Evolutionary conservation across 202 grass and related monocot genomes (phyloP).

Genomic region (Setaria viridis): DNA sequence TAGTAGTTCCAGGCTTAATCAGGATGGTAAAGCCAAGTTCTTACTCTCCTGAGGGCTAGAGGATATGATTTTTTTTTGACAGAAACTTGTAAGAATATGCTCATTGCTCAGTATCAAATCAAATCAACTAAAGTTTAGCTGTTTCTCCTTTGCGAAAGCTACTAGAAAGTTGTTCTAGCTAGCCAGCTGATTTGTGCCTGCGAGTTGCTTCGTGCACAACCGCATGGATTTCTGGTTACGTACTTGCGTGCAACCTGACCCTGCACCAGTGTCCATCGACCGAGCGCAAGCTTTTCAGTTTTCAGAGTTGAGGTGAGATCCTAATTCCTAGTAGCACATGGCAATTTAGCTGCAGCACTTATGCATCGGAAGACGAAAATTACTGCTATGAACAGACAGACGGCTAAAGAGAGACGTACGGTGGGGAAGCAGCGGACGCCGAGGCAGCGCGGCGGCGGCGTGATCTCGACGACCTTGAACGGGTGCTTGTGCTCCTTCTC

Average conservation of each 20-base stretch:
- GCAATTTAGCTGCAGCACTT: neutral
- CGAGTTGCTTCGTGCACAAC: neutral
- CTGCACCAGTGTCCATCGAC: neutral
- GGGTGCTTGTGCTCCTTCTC: constrained; percentile 76
- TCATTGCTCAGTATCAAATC: neutral
- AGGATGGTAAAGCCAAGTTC: too few species aligned
- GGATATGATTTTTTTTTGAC: too few species aligned
- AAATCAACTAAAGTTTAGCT: neutral
- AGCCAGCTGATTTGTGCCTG: neutral
- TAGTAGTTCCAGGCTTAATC: too few species aligned
- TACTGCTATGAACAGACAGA: neutral
- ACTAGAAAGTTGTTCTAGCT: neutral
- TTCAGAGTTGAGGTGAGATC: neutral
- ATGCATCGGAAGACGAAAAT: neutral
- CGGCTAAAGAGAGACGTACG: constrained; percentile 37
- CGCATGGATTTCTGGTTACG: neutral
- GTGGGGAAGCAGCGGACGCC: constrained; percentile 92
- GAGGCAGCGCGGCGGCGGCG: constrained; percentile 84
- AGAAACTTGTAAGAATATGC: too few species aligned
- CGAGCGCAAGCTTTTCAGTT: too few species aligned
- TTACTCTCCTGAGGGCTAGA: too few species aligned
- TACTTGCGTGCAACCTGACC: neutral
- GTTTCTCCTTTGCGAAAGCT: neutral
- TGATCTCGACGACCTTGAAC: constrained; percentile 92
- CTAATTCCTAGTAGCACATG: neutral